Conservation (phyloP, 345 rosid genomes). For the Bruguiera parviflora region DNA sequence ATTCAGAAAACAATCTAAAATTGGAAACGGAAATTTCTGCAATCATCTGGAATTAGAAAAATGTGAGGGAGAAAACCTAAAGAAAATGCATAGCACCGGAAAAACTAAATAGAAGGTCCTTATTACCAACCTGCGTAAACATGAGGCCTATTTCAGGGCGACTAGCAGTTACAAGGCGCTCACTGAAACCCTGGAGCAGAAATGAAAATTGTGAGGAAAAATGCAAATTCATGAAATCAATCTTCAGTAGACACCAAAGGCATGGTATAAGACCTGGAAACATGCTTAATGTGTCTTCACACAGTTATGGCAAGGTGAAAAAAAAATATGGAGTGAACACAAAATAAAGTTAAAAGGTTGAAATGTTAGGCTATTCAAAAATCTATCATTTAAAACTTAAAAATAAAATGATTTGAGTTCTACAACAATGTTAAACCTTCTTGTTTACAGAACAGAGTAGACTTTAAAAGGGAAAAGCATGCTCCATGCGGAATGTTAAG, state of each 20-base stretch:
- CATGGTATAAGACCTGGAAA: background rate
- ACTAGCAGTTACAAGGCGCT: conserved; percentile 81
- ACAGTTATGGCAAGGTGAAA: too few relatives aligned
- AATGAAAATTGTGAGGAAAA: conserved; percentile 14
- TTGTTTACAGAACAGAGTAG: background rate
- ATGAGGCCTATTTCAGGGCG: conserved; percentile 88
- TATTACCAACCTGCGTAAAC: conserved; percentile 81
- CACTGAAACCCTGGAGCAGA: conserved; percentile 79
- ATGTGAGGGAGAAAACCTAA: background rate
- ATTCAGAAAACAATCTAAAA: background rate
- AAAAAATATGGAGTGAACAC: too few relatives aligned
- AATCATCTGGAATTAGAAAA: background rate
- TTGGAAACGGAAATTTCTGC: background rate
- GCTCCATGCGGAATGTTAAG: background rate
- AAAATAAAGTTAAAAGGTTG: too few relatives aligned
- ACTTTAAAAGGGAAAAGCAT: background rate
- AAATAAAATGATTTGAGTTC: too few relatives aligned
- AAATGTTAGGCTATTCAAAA: too few relatives aligned
- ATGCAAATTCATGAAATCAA: conserved; percentile 9
- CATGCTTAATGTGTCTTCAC: background rate
- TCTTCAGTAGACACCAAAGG: conserved; percentile 3
- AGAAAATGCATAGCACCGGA: background rate
- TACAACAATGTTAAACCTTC: too few relatives aligned
- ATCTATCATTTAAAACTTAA: too few relatives aligned
- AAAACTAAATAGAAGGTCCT: background rate